Base-by-base conservation (phyloP, 2,329 filamentous ascomycete genomes). In the Verticillium klebahnii region DNA sequence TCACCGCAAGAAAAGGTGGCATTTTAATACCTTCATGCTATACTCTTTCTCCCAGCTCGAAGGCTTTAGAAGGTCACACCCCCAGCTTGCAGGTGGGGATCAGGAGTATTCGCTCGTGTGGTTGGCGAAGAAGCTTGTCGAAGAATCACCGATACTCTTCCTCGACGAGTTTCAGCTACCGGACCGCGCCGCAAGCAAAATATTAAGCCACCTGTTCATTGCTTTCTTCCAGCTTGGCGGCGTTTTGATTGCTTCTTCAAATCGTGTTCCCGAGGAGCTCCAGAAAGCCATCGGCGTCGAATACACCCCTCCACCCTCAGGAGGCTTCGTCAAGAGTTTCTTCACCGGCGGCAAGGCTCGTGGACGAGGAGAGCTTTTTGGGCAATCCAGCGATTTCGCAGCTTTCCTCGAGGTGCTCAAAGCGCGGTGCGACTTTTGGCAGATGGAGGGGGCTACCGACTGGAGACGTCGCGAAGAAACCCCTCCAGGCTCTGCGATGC, bases 1-100 rank as follows among this genome's bases (percentile, higher is more conserved):
- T 17, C 78, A 81, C 55, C 88, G 87, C 69, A 94, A 94, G 77
- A 81, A 83, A 67, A 80, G 90, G 63, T 93, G 89, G 87, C 91
- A 94, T 71, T 95, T 93, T 75, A 92, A 92, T 71, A 92, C 89
- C 0, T 95, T 95, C 69, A 95, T 95, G 89, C 79, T 94, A 9
- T 88, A 93, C 66, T 87, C 86, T 0, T 82, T 93, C 56, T 88
- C 90, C 1, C 87, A 88, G 58, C 78, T 95, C 1, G 91, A 94
- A 68, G 77, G 82, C 14, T 82, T 90, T 55, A 32, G 58, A 14
- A 80, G 91, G 68, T 79, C 77, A 62, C 68, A 70, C 1, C 65
- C 67, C 2, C 62, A 66, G 15, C 39, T 66, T 15, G 64, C 60
- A 63, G 58, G 60, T n/a, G 67, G 65, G 23, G 65, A 73, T 5